phyloP scores from a whole-genome alignment of 2,329 filamentous ascomycete genomes.

The Fonsecaea nubica region DNA sequence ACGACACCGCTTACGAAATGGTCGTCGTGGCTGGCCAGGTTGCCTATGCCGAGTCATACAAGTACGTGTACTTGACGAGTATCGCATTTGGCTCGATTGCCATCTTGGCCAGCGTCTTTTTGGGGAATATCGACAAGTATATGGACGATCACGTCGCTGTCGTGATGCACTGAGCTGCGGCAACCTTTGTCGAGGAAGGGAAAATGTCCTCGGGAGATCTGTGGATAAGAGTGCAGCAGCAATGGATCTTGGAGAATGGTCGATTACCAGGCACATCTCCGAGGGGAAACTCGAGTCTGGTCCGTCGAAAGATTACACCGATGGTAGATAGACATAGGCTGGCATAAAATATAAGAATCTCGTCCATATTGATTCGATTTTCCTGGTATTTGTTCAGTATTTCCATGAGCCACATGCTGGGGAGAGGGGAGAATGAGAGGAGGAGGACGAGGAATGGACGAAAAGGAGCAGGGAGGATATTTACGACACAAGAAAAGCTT shows the following conservation, averaged over 20 bases:
- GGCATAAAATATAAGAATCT: too few species aligned
- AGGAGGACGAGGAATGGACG: too few species aligned
- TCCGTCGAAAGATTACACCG: too few species aligned
- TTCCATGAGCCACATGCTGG: too few species aligned
- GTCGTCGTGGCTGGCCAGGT: slow-evolving; percentile 63
- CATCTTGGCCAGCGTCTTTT: slow-evolving; percentile 64
- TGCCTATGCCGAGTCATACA: slow-evolving; percentile 65
- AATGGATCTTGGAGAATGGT: background rate
- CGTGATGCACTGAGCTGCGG: slow-evolving; percentile 47
- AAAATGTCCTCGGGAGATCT: background rate
- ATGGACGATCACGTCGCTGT: slow-evolving; percentile 67
- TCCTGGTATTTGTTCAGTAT: too few species aligned
- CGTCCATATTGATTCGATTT: too few species aligned
- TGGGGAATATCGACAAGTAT: slow-evolving; percentile 65
- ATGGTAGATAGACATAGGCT: too few species aligned
- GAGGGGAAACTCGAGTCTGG: too few species aligned
- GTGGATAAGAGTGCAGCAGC: background rate
- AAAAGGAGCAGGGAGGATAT: too few species aligned
- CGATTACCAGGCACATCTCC: too few species aligned
- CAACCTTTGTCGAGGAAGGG: background rate
- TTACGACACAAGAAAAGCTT: too few species aligned
- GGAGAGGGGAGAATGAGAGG: too few species aligned
- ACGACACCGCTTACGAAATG: slow-evolving; percentile 55
- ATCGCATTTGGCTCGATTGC: slow-evolving; percentile 66
- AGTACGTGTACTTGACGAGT: slow-evolving; percentile 67